Evolutionary conservation across 352 stramenopile species (phyloP).

Genomic region (Phytophthora ohioensis): DNA sequence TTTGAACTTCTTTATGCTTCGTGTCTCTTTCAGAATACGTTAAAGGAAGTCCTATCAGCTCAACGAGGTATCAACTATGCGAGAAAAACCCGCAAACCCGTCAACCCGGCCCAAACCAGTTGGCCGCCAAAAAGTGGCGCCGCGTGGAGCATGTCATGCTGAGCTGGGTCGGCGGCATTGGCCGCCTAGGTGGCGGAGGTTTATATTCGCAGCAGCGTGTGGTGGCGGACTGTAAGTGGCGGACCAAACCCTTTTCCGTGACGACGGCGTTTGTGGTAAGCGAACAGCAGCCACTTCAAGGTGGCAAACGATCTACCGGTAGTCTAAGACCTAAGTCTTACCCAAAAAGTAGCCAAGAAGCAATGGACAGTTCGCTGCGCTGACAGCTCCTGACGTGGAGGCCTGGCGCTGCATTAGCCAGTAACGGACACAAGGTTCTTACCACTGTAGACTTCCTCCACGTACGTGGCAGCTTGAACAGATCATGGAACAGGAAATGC

Average conservation of each 20-base stretch:
- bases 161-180: slow-evolving; percentile 36
- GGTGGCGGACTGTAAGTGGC: slow-evolving; percentile 11
- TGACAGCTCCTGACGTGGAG: slow-evolving; percentile 16
- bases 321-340: slow-evolving; percentile 2
- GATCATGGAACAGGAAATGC: not conserved
- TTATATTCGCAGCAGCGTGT: slow-evolving; percentile 16
- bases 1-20: too few relatives aligned
- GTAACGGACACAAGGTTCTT: slow-evolving; percentile 4
- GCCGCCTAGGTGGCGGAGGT: slow-evolving; percentile 8
- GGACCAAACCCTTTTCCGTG: slow-evolving; percentile 16
- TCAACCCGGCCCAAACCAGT: slow-evolving; percentile 29
- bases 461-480: not conserved
- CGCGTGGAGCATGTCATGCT: slow-evolving; percentile 36
- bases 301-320: not conserved
- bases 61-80: slow-evolving; percentile 9
- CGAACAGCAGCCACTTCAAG: too few relatives aligned
- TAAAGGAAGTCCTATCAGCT: not conserved
- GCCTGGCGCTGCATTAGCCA: not conserved
- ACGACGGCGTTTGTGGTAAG: slow-evolving; percentile 19
- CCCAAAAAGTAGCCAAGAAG: slow-evolving; percentile 22
- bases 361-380: slow-evolving; percentile 12
- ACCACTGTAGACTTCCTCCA: not conserved
- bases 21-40: too few relatives aligned
- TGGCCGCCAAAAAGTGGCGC: slow-evolving; percentile 8
- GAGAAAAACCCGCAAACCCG: slow-evolving; percentile 19